Percentiles rank a stretch among this genome's conserved stretches.
phyloP scores from a whole-genome alignment of 2,329 filamentous ascomycete species.

The Fusarium virguliforme region DNA sequence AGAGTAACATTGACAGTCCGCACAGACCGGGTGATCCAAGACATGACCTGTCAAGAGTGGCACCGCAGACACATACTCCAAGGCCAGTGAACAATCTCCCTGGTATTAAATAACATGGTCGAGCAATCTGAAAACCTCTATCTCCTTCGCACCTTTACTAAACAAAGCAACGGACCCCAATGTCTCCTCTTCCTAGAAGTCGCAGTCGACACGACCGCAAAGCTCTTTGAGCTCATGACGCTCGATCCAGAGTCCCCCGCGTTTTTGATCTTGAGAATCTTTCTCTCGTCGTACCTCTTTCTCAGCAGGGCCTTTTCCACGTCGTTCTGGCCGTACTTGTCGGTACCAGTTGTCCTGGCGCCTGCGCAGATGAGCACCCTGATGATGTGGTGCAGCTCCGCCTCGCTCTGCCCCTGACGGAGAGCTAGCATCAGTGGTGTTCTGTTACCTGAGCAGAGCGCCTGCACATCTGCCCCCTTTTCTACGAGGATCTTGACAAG shows the following conservation, averaged over 20 bases:
- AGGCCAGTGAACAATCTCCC: neutral
- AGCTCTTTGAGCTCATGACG: neutral
- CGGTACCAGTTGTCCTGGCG: neutral
- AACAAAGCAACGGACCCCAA: neutral
- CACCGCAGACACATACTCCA: neutral
- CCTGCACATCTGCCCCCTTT: neutral
- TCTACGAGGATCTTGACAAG: conserved; percentile 6
- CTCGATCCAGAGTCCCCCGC: neutral
- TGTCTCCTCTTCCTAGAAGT: neutral
- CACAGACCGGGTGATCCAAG: neutral
- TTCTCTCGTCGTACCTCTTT: neutral
- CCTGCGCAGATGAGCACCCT: neutral
- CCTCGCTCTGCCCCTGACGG: neutral
- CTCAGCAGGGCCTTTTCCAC: neutral
- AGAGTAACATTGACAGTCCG: neutral
- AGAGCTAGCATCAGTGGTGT: conserved; percentile 12
- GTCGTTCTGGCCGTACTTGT: neutral
- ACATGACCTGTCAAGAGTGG: neutral
- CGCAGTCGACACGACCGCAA: neutral
- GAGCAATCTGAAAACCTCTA: neutral
- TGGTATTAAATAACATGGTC: neutral
- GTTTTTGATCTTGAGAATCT: neutral
- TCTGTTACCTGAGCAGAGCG: neutral
- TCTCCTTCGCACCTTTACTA: neutral
- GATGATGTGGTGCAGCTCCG: neutral